phyloP scores from a whole-genome alignment of 495 filamentous ascomycete genomes.

The Apodospora peruviana region DNA sequence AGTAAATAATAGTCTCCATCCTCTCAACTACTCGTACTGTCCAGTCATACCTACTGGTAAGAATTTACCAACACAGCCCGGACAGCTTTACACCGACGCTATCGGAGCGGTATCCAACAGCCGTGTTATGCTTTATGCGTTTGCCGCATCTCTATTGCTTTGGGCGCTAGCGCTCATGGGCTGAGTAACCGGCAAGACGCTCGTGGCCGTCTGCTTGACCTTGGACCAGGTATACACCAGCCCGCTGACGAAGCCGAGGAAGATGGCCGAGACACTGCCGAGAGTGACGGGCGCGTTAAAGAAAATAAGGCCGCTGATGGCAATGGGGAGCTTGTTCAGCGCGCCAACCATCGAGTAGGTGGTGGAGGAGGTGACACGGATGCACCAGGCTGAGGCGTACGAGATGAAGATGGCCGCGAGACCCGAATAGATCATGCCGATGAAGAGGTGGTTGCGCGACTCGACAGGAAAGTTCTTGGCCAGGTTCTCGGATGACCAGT shows the following conservation, averaged over 20 bases:
- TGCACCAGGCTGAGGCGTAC: constrained; percentile 97
- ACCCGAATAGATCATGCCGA: constrained; percentile 92
- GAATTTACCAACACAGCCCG: too few species aligned
- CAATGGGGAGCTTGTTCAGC: constrained; percentile 95
- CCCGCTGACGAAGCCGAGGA: constrained; percentile 83
- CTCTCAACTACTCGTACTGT: too few species aligned
- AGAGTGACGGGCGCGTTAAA: constrained; percentile 94
- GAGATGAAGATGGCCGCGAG: constrained; percentile 96
- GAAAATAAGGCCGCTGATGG: constrained; percentile 84
- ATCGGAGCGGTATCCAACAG: background rate
- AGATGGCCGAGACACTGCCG: constrained; percentile 81
- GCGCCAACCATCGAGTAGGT: constrained; percentile 98
- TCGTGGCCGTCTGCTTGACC: constrained; percentile 66
- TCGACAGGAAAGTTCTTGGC: constrained; percentile 78
- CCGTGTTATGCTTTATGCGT: constrained; percentile 29
- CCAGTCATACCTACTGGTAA: too few species aligned
- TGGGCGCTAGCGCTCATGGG: constrained; percentile 85
- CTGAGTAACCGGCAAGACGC: constrained; percentile 61
- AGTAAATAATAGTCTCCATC: background rate
- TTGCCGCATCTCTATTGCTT: constrained; percentile 76
- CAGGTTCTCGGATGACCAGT: constrained; percentile 88
- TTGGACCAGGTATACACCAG: constrained; percentile 91
- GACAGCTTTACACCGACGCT: too few species aligned
- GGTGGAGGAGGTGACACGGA: constrained; percentile 91
- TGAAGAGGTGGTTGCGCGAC: constrained; percentile 65